These are phyloP conservation scores for Aquilaria agallochum DNA, from an alignment of 441 rosid species.

Conservation along the genomic window DNA sequence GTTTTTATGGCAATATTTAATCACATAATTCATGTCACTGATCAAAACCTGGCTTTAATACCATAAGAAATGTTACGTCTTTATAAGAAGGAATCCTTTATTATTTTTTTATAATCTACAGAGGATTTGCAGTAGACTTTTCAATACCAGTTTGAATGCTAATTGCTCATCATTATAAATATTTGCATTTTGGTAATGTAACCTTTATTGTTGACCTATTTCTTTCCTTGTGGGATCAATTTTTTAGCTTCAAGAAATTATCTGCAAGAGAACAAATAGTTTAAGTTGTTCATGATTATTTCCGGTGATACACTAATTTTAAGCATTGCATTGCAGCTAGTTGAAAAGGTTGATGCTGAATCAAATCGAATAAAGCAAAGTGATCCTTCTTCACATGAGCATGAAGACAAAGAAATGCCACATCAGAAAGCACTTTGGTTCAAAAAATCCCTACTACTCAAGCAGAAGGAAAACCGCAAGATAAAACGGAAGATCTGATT, in stretches of 20 bases:
- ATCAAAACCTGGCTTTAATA: neutral
- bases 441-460: neutral
- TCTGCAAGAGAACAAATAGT: too few species aligned
- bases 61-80: neutral
- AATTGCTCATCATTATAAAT: too few species aligned
- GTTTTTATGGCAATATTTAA: too few species aligned
- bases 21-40: too few species aligned
- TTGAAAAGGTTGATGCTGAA: conserved; percentile 17
- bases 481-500: too few species aligned
- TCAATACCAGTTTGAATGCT: too few species aligned
- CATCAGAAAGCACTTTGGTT: conserved; percentile 1
- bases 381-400: neutral
- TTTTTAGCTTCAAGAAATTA: neutral
- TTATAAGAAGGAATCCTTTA: too few species aligned
- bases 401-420: conserved; percentile 3
- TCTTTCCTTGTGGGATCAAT: neutral
- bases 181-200: too few species aligned
- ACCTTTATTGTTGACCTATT: neutral
- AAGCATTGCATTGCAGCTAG: conserved; percentile 13
- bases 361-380: conserved; percentile 12
- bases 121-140: too few species aligned
- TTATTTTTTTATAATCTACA: too few species aligned
- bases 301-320: conserved; percentile 10
- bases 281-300: too few species aligned
- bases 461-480: neutral